phyloP scores from a whole-genome alignment of 2,329 filamentous ascomycete genomes.

The Dothistroma pini region DNA sequence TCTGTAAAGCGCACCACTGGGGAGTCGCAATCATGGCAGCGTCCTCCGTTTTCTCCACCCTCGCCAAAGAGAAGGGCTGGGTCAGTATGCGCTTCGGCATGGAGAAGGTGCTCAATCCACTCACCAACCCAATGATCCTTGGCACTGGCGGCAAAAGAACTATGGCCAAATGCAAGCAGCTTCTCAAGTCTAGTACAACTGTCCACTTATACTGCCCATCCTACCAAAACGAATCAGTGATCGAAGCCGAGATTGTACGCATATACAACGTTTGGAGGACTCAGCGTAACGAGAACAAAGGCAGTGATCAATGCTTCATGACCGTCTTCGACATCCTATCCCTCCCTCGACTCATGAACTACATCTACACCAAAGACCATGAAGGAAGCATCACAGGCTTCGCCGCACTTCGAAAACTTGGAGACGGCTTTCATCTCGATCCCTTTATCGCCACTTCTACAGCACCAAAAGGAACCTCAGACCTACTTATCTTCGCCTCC shows the following conservation, averaged over 20 bases:
- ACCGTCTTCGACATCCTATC: slow-evolving; percentile 10
- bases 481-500: slow-evolving; percentile 6
- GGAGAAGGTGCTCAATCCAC: slow-evolving; percentile 6
- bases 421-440: slow-evolving; percentile 6
- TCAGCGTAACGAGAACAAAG: no score
- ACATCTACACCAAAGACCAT: slow-evolving; percentile 1
- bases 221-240: neutral
- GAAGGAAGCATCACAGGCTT: neutral
- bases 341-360: slow-evolving; percentile 7
- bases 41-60: neutral
- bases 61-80: neutral
- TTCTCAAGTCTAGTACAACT: neutral
- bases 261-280: slow-evolving; percentile 8
- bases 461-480: slow-evolving; percentile 6
- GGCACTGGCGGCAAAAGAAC: slow-evolving; percentile 8
- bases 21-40: slow-evolving; percentile 7
- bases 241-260: neutral
- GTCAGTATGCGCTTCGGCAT: slow-evolving; percentile 6
- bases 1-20: slow-evolving; percentile 3
- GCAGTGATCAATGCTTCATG: slow-evolving; percentile 2
- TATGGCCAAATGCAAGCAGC: slow-evolving; percentile 7
- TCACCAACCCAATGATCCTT: slow-evolving; percentile 3
- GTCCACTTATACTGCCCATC: slow-evolving; percentile 6
- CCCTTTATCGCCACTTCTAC: neutral
- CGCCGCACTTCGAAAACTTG: slow-evolving; percentile 7